Evolutionary conservation across 2,329 filamentous ascomycete genomes (phyloP), one percentile per base, ranked within the genome.

Genomic region (Lasiodiplodia gonubiensis): DNA sequence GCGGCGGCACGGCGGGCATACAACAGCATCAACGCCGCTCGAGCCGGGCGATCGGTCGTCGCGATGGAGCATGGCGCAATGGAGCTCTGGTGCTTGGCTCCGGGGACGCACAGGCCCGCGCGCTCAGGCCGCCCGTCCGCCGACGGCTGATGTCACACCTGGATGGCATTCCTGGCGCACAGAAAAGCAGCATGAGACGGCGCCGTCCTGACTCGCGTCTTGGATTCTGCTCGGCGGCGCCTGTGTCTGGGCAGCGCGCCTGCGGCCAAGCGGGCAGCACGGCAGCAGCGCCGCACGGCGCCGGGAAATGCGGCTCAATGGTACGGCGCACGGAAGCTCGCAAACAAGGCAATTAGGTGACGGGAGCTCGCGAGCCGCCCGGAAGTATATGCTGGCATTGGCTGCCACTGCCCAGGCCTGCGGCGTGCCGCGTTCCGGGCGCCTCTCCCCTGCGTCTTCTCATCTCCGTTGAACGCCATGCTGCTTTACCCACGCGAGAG

Each of bases 41-140:
- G 55, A 37, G 23, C 55, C 59, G 59, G 46, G 59, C 42, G 59
- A 63, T 63, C 59, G 59, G 59, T 49, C 37, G 59, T 30, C 49
- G 42, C 10, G 33, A 27, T 46, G 42, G 42, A 46, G 42, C 42
- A 49, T 61, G 48, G 57, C 59, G 59, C 59, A 63, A 63, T 35
- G 59, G 39, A 42, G 55, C 55, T 30, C 27, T 55, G 53, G 8
- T 23, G 39, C 57, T 60, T 46, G 37, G 39, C 16, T 42, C 35
- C 35, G 37, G 55, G 55, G 37, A 59, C n/a, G 42, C 42, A 46
- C 42, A 10, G 21, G 23, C 55, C 21, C 37, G 23, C 35, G 55
- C 55, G 55, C 55, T 59, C 55, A 61, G 57, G 57, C 57, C 39
- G 39, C 57, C 57, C 37, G 18, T 12, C 21, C 25, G 48, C 39